phyloP scores from a whole-genome alignment of 805 yeast species.

The Wickerhamomyces xylosicus region DNA sequence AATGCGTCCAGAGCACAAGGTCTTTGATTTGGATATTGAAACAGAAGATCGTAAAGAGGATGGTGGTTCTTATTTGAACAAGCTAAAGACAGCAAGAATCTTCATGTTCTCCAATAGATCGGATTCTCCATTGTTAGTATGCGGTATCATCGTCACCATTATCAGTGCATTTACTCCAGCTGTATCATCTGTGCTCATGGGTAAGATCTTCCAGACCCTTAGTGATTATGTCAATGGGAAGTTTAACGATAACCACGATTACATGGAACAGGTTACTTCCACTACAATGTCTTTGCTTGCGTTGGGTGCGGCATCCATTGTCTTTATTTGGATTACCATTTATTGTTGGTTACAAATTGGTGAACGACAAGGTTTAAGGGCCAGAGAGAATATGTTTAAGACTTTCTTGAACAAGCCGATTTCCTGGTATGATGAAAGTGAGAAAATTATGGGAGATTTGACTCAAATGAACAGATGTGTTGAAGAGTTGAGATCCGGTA shows the following conservation, averaged over 20 bases:
- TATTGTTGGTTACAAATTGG: slow-evolving; percentile 61
- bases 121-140: slow-evolving; percentile 17
- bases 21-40: slow-evolving; percentile 11
- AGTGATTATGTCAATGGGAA: slow-evolving; percentile 23
- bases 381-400: slow-evolving; percentile 35
- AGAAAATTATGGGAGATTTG: slow-evolving; percentile 50
- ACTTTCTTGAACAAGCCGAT: slow-evolving; percentile 36
- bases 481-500: slow-evolving; percentile 61
- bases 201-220: slow-evolving; percentile 45
- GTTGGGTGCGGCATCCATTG: slow-evolving; percentile 35
- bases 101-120: slow-evolving; percentile 14
- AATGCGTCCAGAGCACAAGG: neutral
- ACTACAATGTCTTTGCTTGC: slow-evolving; percentile 31
- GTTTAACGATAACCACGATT: slow-evolving; percentile 20
- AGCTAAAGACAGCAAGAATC: slow-evolving; percentile 9
- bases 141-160: slow-evolving; percentile 29
- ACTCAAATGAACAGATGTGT: slow-evolving; percentile 61
- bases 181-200: slow-evolving; percentile 52
- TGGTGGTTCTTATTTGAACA: slow-evolving; percentile 3
- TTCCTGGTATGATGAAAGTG: slow-evolving; percentile 54
- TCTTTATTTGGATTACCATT: slow-evolving; percentile 44
- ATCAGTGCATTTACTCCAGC: slow-evolving; percentile 51
- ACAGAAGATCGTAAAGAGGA: neutral
- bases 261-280: slow-evolving; percentile 27
- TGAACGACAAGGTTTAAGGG: slow-evolving; percentile 53